phyloP scores from a whole-genome alignment of 108 stramenopile species.

The Bacterosira constricta region DNA sequence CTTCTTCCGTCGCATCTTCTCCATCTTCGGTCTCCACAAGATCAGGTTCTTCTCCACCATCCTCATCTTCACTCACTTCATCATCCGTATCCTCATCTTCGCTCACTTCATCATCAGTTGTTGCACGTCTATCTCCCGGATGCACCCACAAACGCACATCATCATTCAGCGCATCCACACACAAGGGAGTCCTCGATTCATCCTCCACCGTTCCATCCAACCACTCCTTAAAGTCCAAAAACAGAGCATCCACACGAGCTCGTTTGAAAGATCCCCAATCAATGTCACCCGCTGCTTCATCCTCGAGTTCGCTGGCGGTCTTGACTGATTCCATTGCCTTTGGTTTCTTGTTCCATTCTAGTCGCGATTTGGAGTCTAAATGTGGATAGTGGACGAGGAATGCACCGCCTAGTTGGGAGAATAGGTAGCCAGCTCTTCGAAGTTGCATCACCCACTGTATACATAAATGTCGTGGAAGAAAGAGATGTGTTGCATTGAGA shows the following conservation, averaged over 20 bases:
- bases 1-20: too few relatives aligned
- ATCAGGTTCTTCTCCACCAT: background rate
- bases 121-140: background rate
- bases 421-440: constrained; percentile 57
- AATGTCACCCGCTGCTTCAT: constrained; percentile 14
- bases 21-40: background rate
- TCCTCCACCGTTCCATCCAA: constrained; percentile 52
- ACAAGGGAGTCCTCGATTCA: constrained; percentile 48
- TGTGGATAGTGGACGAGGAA: constrained; percentile 87
- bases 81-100: background rate
- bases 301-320: background rate
- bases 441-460: constrained; percentile 77
- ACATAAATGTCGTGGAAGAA: background rate
- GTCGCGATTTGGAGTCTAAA: constrained; percentile 62
- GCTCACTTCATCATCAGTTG: background rate
- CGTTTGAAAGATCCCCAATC: constrained; percentile 59
- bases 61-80: background rate
- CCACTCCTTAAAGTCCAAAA: constrained; percentile 79
- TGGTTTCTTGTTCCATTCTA: constrained; percentile 74
- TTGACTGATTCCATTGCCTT: constrained; percentile 21
- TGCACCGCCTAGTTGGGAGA: constrained; percentile 71
- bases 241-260: constrained; percentile 73
- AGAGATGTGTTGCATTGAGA: background rate
- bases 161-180: constrained; percentile 69
- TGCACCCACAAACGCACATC: constrained; percentile 71